These are phyloP conservation scores for Trichoderma asperelloides DNA, from an alignment of 495 filamentous ascomycete genomes.

Conservation along the genomic window DNA sequence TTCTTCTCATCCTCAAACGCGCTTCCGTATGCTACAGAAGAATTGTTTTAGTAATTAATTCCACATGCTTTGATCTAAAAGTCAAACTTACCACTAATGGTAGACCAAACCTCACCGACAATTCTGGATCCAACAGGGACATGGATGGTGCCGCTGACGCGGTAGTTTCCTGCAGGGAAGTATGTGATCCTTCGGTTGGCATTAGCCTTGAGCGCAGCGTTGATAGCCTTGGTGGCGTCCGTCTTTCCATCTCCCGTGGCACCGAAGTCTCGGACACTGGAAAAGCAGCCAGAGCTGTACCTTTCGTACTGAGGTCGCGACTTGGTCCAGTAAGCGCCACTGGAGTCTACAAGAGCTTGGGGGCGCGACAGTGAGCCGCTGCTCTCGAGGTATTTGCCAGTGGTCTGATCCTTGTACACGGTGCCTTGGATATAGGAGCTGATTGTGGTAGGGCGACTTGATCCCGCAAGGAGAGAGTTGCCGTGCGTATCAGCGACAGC, in stretches of 20 bases:
- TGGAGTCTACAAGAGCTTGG: slow-evolving; percentile 28
- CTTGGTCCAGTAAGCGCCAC: slow-evolving; percentile 13
- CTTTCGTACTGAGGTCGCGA: slow-evolving; percentile 46
- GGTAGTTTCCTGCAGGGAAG: slow-evolving; percentile 39
- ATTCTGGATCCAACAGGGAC: slow-evolving; percentile 46
- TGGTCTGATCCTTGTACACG: slow-evolving; percentile 18
- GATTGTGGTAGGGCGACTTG: slow-evolving; percentile 38
- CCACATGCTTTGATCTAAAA: neutral
- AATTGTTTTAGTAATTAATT: slow-evolving; percentile 21
- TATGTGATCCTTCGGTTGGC: slow-evolving; percentile 32
- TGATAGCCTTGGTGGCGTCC: slow-evolving; percentile 32
- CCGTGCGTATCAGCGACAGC: slow-evolving; percentile 44
- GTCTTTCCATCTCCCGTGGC: slow-evolving; percentile 12
- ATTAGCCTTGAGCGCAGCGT: slow-evolving; percentile 26
- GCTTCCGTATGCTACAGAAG: slow-evolving; percentile 17
- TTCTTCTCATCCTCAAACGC: slow-evolving; percentile 38
- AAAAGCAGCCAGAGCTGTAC: slow-evolving; percentile 23
- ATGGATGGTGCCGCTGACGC: slow-evolving; percentile 36
- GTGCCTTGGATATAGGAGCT: slow-evolving; percentile 30
- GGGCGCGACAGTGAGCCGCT: neutral
- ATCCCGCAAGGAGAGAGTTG: slow-evolving; percentile 44
- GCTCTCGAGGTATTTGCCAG: neutral
- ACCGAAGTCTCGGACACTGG: slow-evolving; percentile 9
- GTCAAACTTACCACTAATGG: slow-evolving; percentile 26
- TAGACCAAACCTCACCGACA: slow-evolving; percentile 36